phyloP scores from a whole-genome alignment of 2,329 filamentous ascomycete species.

The Nectriaceae sp. region DNA sequence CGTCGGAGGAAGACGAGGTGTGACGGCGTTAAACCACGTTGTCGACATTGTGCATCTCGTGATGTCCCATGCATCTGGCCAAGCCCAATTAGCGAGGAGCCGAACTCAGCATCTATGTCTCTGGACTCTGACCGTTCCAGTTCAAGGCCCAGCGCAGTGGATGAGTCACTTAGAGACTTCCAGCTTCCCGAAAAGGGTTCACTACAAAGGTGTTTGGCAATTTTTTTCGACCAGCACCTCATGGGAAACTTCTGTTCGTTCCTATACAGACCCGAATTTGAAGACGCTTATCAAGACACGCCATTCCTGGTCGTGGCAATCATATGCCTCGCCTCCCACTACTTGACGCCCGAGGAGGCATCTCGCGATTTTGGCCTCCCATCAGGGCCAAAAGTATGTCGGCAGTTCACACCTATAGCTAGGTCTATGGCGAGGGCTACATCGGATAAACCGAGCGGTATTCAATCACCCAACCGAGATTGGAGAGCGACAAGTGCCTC shows the following conservation, averaged over 20 bases:
- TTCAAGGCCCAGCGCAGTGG: too few species aligned
- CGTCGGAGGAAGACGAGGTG: constrained; percentile 12
- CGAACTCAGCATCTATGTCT: too few species aligned
- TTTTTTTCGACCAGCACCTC: constrained; percentile 22
- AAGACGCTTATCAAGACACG: constrained; percentile 8
- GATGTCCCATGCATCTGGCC: too few species aligned
- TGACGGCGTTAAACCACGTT: constrained; percentile 6
- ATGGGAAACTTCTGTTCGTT: constrained; percentile 22
- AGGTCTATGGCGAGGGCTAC: constrained; percentile 6
- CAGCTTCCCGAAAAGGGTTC: too few species aligned
- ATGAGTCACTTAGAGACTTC: too few species aligned
- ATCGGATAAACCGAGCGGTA: constrained; percentile 15
- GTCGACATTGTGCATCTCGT: constrained; percentile 9
- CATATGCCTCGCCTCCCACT: background rate
- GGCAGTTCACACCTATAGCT: too few species aligned
- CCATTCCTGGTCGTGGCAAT: background rate
- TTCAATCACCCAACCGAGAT: background rate
- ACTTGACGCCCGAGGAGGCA: background rate
- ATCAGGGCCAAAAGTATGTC: too few species aligned
- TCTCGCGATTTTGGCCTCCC: background rate
- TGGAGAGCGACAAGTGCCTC: too few species aligned
- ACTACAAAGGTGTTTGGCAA: too few species aligned
- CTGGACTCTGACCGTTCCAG: too few species aligned
- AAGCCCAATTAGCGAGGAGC: too few species aligned
- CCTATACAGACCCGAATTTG: constrained; percentile 19